Evolutionary conservation across 2,329 filamentous ascomycete species (phyloP), one percentile per base, ranked within the genome.

Genomic region (Alternaria postmessia): DNA sequence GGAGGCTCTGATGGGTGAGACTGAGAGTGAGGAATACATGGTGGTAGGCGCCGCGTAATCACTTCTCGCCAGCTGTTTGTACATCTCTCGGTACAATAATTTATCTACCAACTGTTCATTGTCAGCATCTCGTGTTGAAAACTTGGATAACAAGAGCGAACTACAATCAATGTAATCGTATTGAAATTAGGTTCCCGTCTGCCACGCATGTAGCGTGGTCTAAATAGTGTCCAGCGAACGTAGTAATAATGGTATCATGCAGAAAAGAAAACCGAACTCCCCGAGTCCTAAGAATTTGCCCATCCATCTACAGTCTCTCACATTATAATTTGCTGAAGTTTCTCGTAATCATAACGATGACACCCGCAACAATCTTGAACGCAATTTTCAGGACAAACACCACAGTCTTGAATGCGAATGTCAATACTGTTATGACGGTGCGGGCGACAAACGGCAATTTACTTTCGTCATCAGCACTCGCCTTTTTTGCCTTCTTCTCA

Each of bases 331-430:
- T 79, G 30, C 72, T 72, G 39, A 76, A 73, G 59, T 78, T 75
- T 57, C 71, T 56, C n/a, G 71, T 74, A 36, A 77, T 69, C 72
- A 78, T 76, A 20, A 79, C 75, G 3, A 81, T 70, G 7, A 81
- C 67, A 4, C 75, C 76, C 36, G 77, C 70, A 20, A 81, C 71
- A 38, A 81, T 70, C 73, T 80, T 82, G 22, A 83, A 74, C 3
- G 71, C 75, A 16, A 81, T 70, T 51, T 75, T 75, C 7, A 83
- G 54, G 43, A 82, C 73, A 62, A 77, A 81, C 3, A 82, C 77
- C 3, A 80, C 73, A 1, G 76, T 72, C 67, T 81, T 82, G 54
- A 83, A 78, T 5, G 72, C 75, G 63, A 82, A 76, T 0, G 75
- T 78, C 34, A 82, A 58, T 24, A 82, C 61, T 1, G 69, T 69